Conservation (phyloP, 768 basidiomycete genomes). For the Pleurotus citrinopileatus region DNA sequence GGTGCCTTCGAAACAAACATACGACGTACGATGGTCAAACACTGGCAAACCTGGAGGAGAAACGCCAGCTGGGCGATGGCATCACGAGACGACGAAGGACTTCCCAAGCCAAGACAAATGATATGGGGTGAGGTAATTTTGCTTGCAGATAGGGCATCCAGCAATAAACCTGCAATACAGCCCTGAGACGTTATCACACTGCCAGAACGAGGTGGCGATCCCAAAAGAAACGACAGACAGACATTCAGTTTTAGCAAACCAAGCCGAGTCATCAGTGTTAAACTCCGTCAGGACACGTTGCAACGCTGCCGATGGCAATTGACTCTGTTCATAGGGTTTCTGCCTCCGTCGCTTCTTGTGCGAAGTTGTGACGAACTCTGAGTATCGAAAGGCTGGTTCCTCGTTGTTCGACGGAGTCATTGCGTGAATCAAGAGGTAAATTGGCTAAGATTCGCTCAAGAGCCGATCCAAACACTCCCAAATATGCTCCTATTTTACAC, state of each 20-base stretch:
- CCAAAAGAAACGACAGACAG: constrained; percentile 28
- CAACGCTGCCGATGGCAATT: constrained; percentile 35
- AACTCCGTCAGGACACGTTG: constrained; percentile 45
- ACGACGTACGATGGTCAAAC: constrained; percentile 58
- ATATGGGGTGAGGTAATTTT: constrained; percentile 30
- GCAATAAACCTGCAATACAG: not conserved
- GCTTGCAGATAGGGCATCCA: not conserved
- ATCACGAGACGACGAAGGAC: constrained; percentile 58
- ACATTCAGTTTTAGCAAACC: constrained; percentile 58
- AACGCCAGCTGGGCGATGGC: constrained; percentile 70
- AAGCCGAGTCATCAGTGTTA: constrained; percentile 34
- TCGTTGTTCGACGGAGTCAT: not conserved
- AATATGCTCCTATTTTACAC: not conserved
- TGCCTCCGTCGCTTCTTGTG: constrained; percentile 50
- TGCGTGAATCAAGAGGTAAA: not conserved
- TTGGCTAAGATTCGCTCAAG: constrained; percentile 5
- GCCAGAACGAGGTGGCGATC: not conserved
- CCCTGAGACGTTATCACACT: constrained; percentile 1
- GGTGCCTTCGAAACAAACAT: constrained; percentile 2
- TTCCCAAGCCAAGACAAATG: constrained; percentile 74
- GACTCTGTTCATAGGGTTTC: constrained; percentile 26
- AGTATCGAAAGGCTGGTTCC: constrained; percentile 38
- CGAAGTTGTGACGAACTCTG: constrained; percentile 44
- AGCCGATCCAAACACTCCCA: constrained; percentile 1
- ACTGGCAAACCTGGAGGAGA: constrained; percentile 51